Evolutionary conservation across 2,329 filamentous ascomycete species (phyloP).

Genomic region (Paradendryphiella salina): DNA sequence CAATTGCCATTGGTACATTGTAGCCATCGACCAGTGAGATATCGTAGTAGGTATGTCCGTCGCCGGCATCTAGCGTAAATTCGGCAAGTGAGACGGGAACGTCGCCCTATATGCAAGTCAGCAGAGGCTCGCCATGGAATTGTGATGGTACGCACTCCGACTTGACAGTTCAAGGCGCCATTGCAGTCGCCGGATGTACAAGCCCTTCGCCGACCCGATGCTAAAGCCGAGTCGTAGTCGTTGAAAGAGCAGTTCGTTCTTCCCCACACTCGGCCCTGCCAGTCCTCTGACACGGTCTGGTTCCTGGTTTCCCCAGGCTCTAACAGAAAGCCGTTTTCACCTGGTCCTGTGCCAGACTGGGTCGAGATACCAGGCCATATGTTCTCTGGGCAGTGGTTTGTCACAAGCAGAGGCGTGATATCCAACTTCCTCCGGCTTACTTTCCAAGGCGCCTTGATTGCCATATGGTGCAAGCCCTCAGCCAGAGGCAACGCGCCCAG

Average conservation of each 20-base stretch:
- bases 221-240: slow-evolving; percentile 60
- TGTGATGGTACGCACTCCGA: slow-evolving; percentile 59
- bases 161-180: slow-evolving; percentile 68
- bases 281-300: slow-evolving; percentile 70
- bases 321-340: slow-evolving; percentile 70
- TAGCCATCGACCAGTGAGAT: slow-evolving; percentile 85
- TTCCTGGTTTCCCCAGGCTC: slow-evolving; percentile 60
- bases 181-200: slow-evolving; percentile 79
- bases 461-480: slow-evolving; percentile 43
- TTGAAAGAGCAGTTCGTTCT: slow-evolving; percentile 82
- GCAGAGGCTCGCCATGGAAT: background rate
- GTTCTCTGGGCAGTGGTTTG: slow-evolving; percentile 70
- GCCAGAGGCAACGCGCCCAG: slow-evolving; percentile 27
- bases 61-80: slow-evolving; percentile 72
- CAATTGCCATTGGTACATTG: slow-evolving; percentile 71
- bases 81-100: slow-evolving; percentile 78
- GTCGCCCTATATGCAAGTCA: slow-evolving; percentile 59
- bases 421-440: slow-evolving; percentile 39
- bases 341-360: slow-evolving; percentile 70
- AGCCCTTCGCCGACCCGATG: slow-evolving; percentile 55
- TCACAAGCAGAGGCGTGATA: slow-evolving; percentile 63
- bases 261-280: slow-evolving; percentile 82
- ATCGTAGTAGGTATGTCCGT: slow-evolving; percentile 76
- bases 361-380: slow-evolving; percentile 79
- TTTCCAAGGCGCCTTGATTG: slow-evolving; percentile 33